Evolutionary conservation across 1,139 yeast species (phyloP), one percentile per base, ranked within the genome.

Genomic region (Candida neerlandica): DNA sequence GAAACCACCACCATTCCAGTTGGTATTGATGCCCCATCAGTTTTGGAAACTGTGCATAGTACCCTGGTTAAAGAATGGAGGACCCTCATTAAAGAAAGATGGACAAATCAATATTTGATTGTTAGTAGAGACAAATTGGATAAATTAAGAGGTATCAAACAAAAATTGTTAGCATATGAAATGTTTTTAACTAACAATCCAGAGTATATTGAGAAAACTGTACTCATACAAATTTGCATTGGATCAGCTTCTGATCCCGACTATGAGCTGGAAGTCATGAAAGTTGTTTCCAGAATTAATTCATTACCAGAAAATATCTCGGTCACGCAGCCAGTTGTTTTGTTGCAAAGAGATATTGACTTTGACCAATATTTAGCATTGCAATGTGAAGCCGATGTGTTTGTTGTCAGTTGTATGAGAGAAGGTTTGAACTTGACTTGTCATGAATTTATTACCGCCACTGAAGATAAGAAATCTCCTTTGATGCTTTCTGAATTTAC

Each of bases 351-450:
- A 64, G 97, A 92, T 59, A 82, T 94, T 52, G 92, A 85, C 32
- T 94, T 89, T 64, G 86, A 85, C 50, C 98, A 94, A 66, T 94
- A 94, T 63, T 69, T 94, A 57, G 98, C 97, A 0, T 71, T 94
- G 49, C 80, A 89, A 49, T 75, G 85, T 42, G 97, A 91, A 64
- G 97, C 98, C 0, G 96, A 89, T 58, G 77, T 83, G 1, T 94
- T 94, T 65, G 84, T 89, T 33, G 97, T 94, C 2, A 85, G 96
- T 4, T 87, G 97, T 1, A 81, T 94, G 78, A 84, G 99, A 63
- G 99, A 95, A 67, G 99, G 99, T 16, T 88, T 94, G 89, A 94
- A 94, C 62, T 75, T 94, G 63, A 91, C 99, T 0, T 91, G 97
- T 60, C 99, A 95, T 63, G 99, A 94, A 65, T 95, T 87, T 64